A percentile compares a stretch with the other conserved stretches of the same genome.
Conservation (phyloP, 2,329 filamentous ascomycete genomes). For the Byssoonygena ceratinophila region DNA sequence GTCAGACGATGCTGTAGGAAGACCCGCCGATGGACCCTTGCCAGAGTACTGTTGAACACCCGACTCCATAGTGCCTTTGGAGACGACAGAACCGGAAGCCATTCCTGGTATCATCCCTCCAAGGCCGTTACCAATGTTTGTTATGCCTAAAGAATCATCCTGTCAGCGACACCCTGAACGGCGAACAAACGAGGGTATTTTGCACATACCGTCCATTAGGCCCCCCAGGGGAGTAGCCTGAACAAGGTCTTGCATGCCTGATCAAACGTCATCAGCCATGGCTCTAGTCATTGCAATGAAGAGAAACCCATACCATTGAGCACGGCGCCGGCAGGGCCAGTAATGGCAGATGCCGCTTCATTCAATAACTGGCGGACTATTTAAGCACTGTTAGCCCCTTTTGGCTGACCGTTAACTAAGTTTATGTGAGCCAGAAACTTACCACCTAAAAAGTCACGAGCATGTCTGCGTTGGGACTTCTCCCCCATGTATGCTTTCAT, state of each 20-base stretch:
- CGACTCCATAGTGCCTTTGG: neutral
- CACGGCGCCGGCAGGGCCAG: slow-evolving; percentile 2
- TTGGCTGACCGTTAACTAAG: too few relatives aligned
- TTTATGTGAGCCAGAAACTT: neutral
- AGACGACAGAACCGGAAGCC: neutral
- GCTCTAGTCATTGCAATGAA: neutral
- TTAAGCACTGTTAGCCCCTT: neutral
- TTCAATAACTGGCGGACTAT: slow-evolving; percentile 3
- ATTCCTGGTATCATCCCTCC: slow-evolving; percentile 3
- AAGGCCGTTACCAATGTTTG: neutral
- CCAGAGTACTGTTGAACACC: slow-evolving; percentile 2
- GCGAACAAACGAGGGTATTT: neutral
- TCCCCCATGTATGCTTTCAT: slow-evolving; percentile 5
- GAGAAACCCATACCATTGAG: slow-evolving; percentile 2
- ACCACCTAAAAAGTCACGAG: slow-evolving; percentile 4
- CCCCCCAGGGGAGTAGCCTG: neutral
- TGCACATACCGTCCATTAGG: slow-evolving; percentile 5
- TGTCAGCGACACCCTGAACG: neutral
- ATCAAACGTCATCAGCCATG: neutral
- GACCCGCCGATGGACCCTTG: neutral
- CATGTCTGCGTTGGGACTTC: slow-evolving; percentile 3
- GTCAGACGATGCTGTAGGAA: slow-evolving; percentile 2
- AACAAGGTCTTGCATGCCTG: slow-evolving; percentile 6
- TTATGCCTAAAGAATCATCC: neutral
- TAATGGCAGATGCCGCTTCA: slow-evolving; percentile 4